Evolutionary conservation across 345 rosid genomes (phyloP).

Genomic region (Balakata baccata): DNA sequence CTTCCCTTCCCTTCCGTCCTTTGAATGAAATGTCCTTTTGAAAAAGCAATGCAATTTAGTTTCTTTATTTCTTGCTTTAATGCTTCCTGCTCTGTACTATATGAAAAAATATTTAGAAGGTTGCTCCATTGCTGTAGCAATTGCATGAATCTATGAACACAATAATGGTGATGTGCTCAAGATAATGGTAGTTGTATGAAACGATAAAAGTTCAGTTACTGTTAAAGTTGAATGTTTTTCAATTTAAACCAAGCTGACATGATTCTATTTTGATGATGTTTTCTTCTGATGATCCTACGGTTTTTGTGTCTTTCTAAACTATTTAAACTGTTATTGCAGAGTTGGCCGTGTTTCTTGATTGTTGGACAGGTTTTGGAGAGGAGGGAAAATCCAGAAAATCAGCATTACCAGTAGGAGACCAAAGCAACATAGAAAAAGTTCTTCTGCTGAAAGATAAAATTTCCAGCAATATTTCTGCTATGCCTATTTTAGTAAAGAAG

Average conservation of each 20-base stretch:
- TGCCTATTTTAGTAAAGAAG: constrained; percentile 53
- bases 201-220: not conserved
- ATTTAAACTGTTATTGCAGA: not conserved
- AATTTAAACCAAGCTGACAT: too few species aligned
- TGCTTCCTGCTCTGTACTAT: not conserved
- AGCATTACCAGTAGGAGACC: constrained; percentile 28
- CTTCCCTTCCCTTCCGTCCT: too few species aligned
- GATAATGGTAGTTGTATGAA: not conserved
- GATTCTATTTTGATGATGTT: not conserved
- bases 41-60: not conserved
- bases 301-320: not conserved
- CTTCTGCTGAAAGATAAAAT: constrained; percentile 45
- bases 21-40: not conserved
- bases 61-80: constrained; percentile 1
- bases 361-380: constrained; percentile 21
- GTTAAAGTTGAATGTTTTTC: not conserved
- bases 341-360: constrained; percentile 7
- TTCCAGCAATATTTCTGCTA: constrained; percentile 37
- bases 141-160: not conserved
- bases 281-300: not conserved
- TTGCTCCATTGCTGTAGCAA: not conserved
- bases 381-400: constrained; percentile 20
- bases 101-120: not conserved
- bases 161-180: not conserved
- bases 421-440: constrained; percentile 37